Evolutionary conservation across 2,329 filamentous ascomycete species (phyloP).

Genomic region (Chalara sp.): DNA sequence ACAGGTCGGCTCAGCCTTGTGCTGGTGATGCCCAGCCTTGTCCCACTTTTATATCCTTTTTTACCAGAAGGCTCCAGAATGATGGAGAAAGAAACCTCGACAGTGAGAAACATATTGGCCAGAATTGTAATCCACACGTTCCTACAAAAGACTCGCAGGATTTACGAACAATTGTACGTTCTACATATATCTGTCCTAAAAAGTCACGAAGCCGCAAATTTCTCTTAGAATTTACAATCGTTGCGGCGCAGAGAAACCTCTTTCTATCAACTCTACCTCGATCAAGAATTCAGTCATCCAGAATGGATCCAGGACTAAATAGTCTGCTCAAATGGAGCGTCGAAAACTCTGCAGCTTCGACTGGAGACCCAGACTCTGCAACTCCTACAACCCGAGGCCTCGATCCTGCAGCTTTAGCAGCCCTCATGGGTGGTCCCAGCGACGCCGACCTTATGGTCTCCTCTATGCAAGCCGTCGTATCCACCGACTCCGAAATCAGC

Average conservation of each 20-base stretch:
- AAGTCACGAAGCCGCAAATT: no score
- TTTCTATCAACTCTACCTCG: neutral
- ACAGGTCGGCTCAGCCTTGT: no score
- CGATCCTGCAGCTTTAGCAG: conserved; percentile 62
- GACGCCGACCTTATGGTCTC: conserved; percentile 90
- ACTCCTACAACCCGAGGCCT: conserved; percentile 35
- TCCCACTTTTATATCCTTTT: no score
- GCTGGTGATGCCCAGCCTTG: no score
- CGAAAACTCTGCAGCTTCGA: conserved; percentile 46
- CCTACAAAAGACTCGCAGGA: no score
- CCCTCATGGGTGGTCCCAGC: conserved; percentile 75
- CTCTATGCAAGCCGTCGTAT: conserved; percentile 69
- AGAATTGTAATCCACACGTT: no score
- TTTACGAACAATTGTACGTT: no score
- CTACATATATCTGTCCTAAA: no score
- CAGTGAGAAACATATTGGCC: no score
- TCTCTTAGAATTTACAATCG: no score
- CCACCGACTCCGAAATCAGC: conserved; percentile 51
- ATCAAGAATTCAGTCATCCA: neutral
- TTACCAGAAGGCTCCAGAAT: no score
- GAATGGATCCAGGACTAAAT: conserved; percentile 26
- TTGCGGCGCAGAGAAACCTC: neutral
- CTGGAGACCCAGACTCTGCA: conserved; percentile 19
- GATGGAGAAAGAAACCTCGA: no score
- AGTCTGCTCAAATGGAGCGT: conserved; percentile 36